Evolutionary conservation across 2,329 filamentous ascomycete species (phyloP), one percentile per base, ranked within the genome.

Genomic region (Fusarium circinatum): DNA sequence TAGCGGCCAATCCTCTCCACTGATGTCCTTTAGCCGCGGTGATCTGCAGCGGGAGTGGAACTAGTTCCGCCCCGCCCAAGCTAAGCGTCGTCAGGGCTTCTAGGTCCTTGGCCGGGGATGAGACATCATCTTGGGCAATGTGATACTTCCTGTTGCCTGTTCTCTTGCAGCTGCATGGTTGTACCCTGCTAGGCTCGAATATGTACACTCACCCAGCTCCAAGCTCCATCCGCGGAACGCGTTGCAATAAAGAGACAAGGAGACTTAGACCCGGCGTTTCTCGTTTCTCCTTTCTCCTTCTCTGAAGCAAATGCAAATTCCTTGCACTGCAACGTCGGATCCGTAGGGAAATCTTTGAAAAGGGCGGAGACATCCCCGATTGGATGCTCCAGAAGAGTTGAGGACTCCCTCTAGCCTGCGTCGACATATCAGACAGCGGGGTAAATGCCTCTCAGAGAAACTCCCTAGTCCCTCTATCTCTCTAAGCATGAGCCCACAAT

Each of bases 381-480:
- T 71, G 68, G 67, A 26, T 22, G 32, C 36, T n/a, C 28, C n/a
- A 54, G 34, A 17, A 48, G 32, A 20, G 22, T 42, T 20, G 47
- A 60, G 66, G 52, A 36, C 34, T 70, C 44, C 39, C 34, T 70
- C 34, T 34, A 34, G 20, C 30, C 58, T 70, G 45, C 38, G 55
- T 54, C 39, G 42, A 55, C 44, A 52, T 68, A 32, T 54, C 28
- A 56, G 12, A 34, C 34, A 60, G 49, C 34, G 55, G 39, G 44
- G 36, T 28, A 36, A 42, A 51, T 59, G 44, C 45, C 55, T 56
- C 55, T 22, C 20, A 30, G 20, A 47, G 32, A n/a, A 26, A 26
- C 20, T 52, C 47, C 59, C 30, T 32, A 32, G 30, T 32, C 30
- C 9, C 9, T 36, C 32, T 42, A 9, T 26, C 36, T 51, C 26